phyloP scores from a whole-genome alignment of 176 grass and related monocot genomes.

The Poa pratensis region DNA sequence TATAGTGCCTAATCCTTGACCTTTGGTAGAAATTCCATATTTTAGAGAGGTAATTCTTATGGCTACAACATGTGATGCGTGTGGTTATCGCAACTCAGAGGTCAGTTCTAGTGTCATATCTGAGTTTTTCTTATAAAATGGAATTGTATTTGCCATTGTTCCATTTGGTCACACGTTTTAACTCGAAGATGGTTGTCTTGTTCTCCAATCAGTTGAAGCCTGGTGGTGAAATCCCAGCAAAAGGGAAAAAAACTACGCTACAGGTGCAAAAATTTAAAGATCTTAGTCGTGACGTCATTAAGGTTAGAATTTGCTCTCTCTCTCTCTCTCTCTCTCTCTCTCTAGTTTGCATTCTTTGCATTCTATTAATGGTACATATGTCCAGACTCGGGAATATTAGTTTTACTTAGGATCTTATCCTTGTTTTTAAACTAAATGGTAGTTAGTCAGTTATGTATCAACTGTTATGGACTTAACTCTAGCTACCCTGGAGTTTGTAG shows the following conservation, averaged over 20 bases:
- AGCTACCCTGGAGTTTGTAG: no score
- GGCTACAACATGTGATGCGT: slow-evolving; percentile 80
- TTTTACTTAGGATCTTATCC: no score
- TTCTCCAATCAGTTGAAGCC: slow-evolving; percentile 78
- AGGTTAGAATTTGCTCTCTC: slow-evolving; percentile 54
- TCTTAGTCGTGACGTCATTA: slow-evolving; percentile 97
- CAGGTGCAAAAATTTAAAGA: slow-evolving; percentile 62
- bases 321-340: background rate
- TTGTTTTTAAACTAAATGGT: no score
- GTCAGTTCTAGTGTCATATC: slow-evolving; percentile 46
- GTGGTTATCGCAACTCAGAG: slow-evolving; percentile 96
- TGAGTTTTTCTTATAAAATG: background rate
- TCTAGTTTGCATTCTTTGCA: background rate
- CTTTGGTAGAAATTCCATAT: slow-evolving; percentile 89
- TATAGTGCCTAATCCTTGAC: slow-evolving; percentile 42
- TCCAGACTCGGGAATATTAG: no score
- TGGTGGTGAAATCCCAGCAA: slow-evolving; percentile 86
- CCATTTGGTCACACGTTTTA: background rate
- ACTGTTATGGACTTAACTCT: no score
- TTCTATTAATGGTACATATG: no score
- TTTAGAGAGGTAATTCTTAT: slow-evolving; percentile 94
- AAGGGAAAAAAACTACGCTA: slow-evolving; percentile 83
- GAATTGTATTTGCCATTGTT: background rate
- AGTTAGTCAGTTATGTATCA: no score
- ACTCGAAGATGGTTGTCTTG: background rate